These are phyloP conservation scores for Boletus rubropictus DNA, from an alignment of 768 basidiomycete genomes.

Conservation along the genomic window DNA sequence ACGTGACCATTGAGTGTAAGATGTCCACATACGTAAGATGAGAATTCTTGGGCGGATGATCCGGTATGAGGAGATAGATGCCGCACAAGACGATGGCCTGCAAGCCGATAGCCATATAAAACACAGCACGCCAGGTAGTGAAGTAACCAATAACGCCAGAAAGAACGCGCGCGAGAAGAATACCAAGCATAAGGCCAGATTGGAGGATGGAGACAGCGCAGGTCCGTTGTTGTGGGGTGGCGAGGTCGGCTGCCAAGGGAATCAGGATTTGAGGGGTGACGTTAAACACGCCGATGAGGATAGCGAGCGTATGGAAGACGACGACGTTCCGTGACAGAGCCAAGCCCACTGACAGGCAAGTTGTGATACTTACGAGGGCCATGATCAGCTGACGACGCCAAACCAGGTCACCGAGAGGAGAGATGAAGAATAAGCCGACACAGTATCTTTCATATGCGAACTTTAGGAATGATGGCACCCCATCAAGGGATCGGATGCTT, in stretches of 20 bases:
- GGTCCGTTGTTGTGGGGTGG: slow-evolving; percentile 25
- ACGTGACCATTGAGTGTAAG: slow-evolving; percentile 36
- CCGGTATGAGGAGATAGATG: slow-evolving; percentile 35
- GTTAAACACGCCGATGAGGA: slow-evolving; percentile 36
- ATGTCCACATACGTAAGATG: slow-evolving; percentile 32
- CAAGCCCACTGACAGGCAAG: slow-evolving; percentile 36
- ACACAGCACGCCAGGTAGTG: slow-evolving; percentile 37
- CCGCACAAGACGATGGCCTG: slow-evolving; percentile 26
- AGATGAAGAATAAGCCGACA: slow-evolving; percentile 39
- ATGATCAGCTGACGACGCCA: slow-evolving; percentile 39
- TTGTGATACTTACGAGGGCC: slow-evolving; percentile 29
- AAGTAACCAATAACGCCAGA: slow-evolving; percentile 39
- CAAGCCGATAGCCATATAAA: slow-evolving; percentile 38
- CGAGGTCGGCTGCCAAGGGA: slow-evolving; percentile 42
- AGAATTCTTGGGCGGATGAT: slow-evolving; percentile 37
- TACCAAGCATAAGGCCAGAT: slow-evolving; percentile 27
- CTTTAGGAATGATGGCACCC: not conserved
- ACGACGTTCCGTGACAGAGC: slow-evolving; percentile 32
- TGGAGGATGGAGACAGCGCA: slow-evolving; percentile 30
- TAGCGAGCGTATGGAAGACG: slow-evolving; percentile 31
- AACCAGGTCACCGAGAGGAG: slow-evolving; percentile 44
- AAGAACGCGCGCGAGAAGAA: slow-evolving; percentile 29
- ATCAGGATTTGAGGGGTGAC: slow-evolving; percentile 38
- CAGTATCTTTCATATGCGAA: not conserved
- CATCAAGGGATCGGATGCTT: slow-evolving; percentile 5